Conservation (phyloP, 805 yeast species). For the Nakazawaea wyomingensis region DNA sequence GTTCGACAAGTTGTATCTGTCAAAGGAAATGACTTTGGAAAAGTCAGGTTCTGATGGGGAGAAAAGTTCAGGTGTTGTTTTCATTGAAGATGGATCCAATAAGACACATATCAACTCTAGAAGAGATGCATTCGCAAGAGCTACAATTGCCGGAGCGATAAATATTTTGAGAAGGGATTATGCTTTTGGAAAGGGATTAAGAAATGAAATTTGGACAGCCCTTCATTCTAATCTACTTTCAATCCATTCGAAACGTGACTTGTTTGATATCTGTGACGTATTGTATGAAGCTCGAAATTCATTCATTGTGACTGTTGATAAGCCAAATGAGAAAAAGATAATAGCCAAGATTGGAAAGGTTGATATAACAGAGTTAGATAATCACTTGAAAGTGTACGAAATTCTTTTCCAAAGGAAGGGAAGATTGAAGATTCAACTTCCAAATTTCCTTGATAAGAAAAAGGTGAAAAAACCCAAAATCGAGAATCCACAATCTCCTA, state of each 20-base stretch:
- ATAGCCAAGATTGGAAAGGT: constrained; percentile 42
- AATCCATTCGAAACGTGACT: constrained; percentile 50
- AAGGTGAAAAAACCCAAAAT: constrained; percentile 14
- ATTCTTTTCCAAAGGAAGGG: constrained; percentile 61
- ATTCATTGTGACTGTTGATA: constrained; percentile 53
- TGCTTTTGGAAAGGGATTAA: constrained; percentile 51
- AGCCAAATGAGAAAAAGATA: constrained; percentile 66
- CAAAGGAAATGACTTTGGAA: neutral
- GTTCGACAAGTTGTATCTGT: constrained; percentile 24
- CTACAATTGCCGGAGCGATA: constrained; percentile 59
- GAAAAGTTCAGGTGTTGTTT: constrained; percentile 35
- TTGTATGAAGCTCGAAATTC: constrained; percentile 58
- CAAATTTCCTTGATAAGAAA: constrained; percentile 20
- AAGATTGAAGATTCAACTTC: constrained; percentile 46
- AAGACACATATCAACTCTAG: constrained; percentile 41
- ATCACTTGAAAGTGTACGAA: constrained; percentile 36
- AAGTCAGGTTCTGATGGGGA: constrained; percentile 10
- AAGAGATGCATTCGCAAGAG: constrained; percentile 61
- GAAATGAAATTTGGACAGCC: constrained; percentile 60
- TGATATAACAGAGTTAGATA: constrained; percentile 11
- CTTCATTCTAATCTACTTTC: constrained; percentile 58
- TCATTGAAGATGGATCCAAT: constrained; percentile 49
- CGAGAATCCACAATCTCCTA: constrained; percentile 1
- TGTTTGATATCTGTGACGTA: constrained; percentile 63
- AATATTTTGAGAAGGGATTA: constrained; percentile 59